These are phyloP conservation scores for Elasticomyces elasticus DNA, from an alignment of 495 filamentous ascomycete species.

Conservation along the genomic window DNA sequence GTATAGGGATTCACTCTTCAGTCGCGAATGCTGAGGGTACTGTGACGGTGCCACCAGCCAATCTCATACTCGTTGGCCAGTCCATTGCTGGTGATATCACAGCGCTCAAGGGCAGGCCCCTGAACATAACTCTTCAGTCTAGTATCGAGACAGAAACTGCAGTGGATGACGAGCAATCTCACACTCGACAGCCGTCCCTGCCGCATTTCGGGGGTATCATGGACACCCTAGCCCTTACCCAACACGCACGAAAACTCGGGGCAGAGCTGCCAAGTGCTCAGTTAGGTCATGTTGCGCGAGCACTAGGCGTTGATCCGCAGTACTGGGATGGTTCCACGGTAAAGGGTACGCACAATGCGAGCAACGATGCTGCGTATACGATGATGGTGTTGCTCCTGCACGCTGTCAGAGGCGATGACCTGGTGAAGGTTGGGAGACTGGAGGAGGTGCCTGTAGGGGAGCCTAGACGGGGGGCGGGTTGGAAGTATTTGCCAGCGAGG, in stretches of 20 bases:
- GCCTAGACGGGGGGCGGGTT: background rate
- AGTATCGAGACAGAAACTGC: background rate
- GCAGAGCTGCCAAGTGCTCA: background rate
- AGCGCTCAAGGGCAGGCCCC: background rate
- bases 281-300: background rate
- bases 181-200: background rate
- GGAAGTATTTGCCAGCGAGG: background rate
- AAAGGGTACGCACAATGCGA: conserved; percentile 3
- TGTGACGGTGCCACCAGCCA: background rate
- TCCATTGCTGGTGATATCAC: background rate
- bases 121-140: background rate
- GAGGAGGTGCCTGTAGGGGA: background rate
- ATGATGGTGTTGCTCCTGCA: conserved; percentile 12
- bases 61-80: conserved; percentile 8
- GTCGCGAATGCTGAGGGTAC: background rate
- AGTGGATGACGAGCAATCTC: no score
- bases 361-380: conserved; percentile 11
- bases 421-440: background rate
- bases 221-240: conserved; percentile 1
- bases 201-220: background rate
- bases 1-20: background rate
- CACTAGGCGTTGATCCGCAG: conserved; percentile 1
- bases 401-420: background rate
- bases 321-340: background rate
- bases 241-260: background rate